A percentile compares a stretch with the other conserved stretches of the same genome.
Evolutionary conservation across 345 rosid species (phyloP).

Genomic region (Xanthoceras sorbifolium): DNA sequence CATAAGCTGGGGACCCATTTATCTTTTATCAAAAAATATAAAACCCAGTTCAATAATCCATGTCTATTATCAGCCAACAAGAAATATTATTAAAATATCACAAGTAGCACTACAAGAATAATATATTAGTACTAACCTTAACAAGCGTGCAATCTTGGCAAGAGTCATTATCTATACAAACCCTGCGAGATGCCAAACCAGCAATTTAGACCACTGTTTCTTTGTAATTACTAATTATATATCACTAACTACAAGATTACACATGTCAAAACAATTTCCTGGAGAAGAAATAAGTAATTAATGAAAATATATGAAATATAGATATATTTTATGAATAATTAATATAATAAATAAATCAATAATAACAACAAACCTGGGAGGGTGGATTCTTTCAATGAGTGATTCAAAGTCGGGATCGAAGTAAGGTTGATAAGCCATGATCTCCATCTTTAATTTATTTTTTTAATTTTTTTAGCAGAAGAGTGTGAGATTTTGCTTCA

Average conservation of each 20-base stretch:
- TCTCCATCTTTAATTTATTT: constrained; percentile 49
- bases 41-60: not conserved
- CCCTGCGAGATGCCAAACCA: constrained; percentile 47
- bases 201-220: not conserved
- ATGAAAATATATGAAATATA: not conserved
- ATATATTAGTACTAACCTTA: constrained; percentile 54
- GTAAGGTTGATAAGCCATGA: constrained; percentile 59
- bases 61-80: not conserved
- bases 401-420: constrained; percentile 75
- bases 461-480: not conserved
- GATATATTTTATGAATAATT: not conserved
- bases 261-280: not conserved
- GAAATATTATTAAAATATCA: not conserved
- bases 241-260: not conserved
- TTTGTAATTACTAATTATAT: not conserved
- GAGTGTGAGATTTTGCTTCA: not conserved
- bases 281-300: not conserved
- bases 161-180: constrained; percentile 81
- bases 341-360: not conserved
- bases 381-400: constrained; percentile 82
- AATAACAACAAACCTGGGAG: constrained; percentile 53
- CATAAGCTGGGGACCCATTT: not conserved
- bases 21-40: not conserved
- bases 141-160: constrained; percentile 78
- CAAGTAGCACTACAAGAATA: not conserved